These are phyloP conservation scores for Epicoccum sorghinum DNA, from an alignment of 2,329 filamentous ascomycete species.

Conservation along the genomic window DNA sequence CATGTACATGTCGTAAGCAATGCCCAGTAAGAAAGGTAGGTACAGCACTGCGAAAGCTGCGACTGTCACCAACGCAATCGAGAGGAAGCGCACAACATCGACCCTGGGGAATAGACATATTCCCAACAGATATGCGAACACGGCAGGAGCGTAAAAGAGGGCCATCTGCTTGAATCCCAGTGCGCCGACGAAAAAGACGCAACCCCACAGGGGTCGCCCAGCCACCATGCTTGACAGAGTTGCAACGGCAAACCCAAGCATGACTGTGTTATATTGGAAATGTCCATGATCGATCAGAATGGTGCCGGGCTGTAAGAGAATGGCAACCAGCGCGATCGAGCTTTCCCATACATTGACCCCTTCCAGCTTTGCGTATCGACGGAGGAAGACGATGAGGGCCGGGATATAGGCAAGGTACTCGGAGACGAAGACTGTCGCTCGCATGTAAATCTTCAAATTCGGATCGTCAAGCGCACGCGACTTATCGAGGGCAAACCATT, in stretches of 20 bases:
- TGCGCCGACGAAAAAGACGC: slow-evolving; percentile 89
- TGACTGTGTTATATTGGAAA: slow-evolving; percentile 98
- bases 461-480: slow-evolving; percentile 84
- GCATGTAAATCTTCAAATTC: slow-evolving; percentile 91
- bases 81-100: slow-evolving; percentile 70
- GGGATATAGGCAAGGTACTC: slow-evolving; percentile 92
- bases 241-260: slow-evolving; percentile 89
- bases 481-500: slow-evolving; percentile 85
- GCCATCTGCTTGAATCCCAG: slow-evolving; percentile 99
- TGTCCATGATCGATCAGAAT: slow-evolving; percentile 94
- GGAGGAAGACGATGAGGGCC: slow-evolving; percentile 81
- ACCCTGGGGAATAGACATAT: slow-evolving; percentile 79
- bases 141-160: slow-evolving; percentile 90
- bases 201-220: slow-evolving; percentile 83
- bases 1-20: slow-evolving; percentile 70
- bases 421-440: slow-evolving; percentile 85
- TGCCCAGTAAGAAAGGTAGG: slow-evolving; percentile 74
- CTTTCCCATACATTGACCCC: slow-evolving; percentile 81
- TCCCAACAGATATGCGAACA: slow-evolving; percentile 91
- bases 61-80: slow-evolving; percentile 75
- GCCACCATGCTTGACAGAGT: slow-evolving; percentile 89
- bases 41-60: slow-evolving; percentile 76
- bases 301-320: slow-evolving; percentile 88
- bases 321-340: slow-evolving; percentile 83
- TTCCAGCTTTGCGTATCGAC: slow-evolving; percentile 77